These are phyloP conservation scores for Fusarium algeriense DNA, from an alignment of 2,329 filamentous ascomycete genomes.

Conservation along the genomic window DNA sequence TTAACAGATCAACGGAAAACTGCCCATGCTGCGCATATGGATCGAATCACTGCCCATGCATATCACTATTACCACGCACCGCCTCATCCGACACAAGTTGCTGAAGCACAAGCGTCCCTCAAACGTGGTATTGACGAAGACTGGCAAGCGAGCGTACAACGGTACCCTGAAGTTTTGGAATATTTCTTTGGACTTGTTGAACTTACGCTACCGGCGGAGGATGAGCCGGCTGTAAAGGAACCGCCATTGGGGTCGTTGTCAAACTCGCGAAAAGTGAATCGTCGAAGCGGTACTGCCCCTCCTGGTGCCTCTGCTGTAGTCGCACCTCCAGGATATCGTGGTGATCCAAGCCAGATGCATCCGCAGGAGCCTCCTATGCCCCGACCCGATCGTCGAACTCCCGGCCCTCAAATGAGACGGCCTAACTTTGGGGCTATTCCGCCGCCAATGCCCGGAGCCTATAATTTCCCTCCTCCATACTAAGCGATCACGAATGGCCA, in stretches of 20 bases:
- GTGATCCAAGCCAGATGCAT: conserved; percentile 44
- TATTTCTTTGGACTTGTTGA: conserved; percentile 82
- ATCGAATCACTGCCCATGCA: conserved; percentile 66
- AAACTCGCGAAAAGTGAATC: conserved; percentile 60
- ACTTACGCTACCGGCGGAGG: conserved; percentile 72
- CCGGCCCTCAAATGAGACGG: conserved; percentile 45
- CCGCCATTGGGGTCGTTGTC: conserved; percentile 69
- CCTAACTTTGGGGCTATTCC: conserved; percentile 36
- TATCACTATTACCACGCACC: conserved; percentile 69
- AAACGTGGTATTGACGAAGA: conserved; percentile 83
- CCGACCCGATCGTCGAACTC: conserved; percentile 45
- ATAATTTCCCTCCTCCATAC: conserved; percentile 41
- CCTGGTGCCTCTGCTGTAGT: conserved; percentile 42
- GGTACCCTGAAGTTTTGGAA: conserved; percentile 84
- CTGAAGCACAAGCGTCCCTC: conserved; percentile 72
- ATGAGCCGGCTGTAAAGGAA: conserved; percentile 69
- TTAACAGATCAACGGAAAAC: conserved; percentile 72
- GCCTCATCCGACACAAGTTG: conserved; percentile 72
- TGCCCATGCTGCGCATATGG: conserved; percentile 66
- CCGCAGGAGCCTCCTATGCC: conserved; percentile 44
- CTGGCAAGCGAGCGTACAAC: conserved; percentile 80
- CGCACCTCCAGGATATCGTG: conserved; percentile 43
- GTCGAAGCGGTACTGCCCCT: conserved; percentile 56
- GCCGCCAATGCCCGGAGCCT: conserved; percentile 38
- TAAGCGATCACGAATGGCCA: conserved; percentile 16